These are phyloP conservation scores for Viridothelium virens DNA, from an alignment of 495 filamentous ascomycete genomes.

Conservation along the genomic window DNA sequence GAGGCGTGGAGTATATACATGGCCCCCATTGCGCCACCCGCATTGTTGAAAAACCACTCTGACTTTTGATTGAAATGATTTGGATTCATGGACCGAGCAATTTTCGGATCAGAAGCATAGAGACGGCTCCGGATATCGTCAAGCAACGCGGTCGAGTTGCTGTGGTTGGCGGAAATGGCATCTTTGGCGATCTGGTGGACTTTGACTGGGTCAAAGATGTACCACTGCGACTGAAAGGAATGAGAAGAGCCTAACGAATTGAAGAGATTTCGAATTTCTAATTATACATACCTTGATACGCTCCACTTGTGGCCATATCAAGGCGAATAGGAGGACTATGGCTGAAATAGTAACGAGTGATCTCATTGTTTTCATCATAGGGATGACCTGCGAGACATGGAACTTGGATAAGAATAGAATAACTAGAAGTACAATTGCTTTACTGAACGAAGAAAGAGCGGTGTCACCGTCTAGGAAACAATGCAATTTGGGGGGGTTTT, in stretches of 20 bases:
- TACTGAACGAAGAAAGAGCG: no score
- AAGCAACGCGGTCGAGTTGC: not conserved
- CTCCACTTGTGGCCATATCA: not conserved
- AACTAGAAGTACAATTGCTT: no score
- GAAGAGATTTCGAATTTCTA: not conserved
- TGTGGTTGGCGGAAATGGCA: not conserved
- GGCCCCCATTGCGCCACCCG: slow-evolving; percentile 63
- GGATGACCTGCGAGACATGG: no score
- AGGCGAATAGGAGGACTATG: not conserved
- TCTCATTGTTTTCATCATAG: not conserved
- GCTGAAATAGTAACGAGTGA: not conserved
- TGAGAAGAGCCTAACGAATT: not conserved
- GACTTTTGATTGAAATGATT: not conserved
- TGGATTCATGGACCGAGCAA: not conserved
- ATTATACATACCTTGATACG: not conserved
- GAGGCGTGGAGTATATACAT: slow-evolving; percentile 87
- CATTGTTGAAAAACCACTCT: slow-evolving; percentile 61
- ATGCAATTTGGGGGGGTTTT: no score
- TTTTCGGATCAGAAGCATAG: not conserved
- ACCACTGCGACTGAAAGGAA: not conserved
- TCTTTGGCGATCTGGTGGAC: not conserved
- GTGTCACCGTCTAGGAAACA: no score
- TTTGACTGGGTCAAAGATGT: slow-evolving; percentile 1
- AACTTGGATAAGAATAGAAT: no score
- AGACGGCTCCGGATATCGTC: not conserved